phyloP scores from a whole-genome alignment of 2,329 filamentous ascomycete species.

The Ceratocystis cacaofunesta region DNA sequence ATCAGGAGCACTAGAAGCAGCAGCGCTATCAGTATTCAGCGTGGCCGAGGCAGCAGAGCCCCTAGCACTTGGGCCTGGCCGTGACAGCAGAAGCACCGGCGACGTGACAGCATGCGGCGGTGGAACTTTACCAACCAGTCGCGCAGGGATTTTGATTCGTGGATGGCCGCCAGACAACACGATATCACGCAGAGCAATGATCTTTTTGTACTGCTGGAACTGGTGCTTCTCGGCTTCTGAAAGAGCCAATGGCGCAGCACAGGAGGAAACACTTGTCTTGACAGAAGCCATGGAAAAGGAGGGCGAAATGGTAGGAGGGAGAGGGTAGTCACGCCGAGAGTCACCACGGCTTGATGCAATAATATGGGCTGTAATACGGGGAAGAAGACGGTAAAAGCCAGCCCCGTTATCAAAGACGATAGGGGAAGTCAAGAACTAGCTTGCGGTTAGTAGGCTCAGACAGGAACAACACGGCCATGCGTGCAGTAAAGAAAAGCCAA shows the following conservation, averaged over 20 bases:
- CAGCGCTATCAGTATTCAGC: not conserved
- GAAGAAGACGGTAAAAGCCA: not conserved
- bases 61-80: not conserved
- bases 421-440: not conserved
- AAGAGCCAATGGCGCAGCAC: not conserved
- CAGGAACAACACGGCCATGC: not conserved
- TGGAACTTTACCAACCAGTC: constrained; percentile 22
- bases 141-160: constrained; percentile 40
- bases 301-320: not conserved
- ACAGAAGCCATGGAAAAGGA: not conserved
- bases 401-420: not conserved
- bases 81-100: constrained; percentile 1
- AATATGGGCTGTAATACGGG: not conserved
- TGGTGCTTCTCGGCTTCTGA: constrained; percentile 12
- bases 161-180: constrained; percentile 65
- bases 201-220: constrained; percentile 53
- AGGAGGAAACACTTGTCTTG: not conserved
- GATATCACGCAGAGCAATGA: constrained; percentile 65
- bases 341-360: not conserved
- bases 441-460: not conserved
- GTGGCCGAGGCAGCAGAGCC: not conserved
- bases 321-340: not conserved
- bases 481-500: not conserved
- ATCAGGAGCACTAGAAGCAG: not conserved
- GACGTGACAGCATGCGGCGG: constrained; percentile 18